Evolutionary conservation across 768 basidiomycete species (phyloP), one percentile per base, ranked within the genome.

Genomic region (Leucocoprinus sp.): DNA sequence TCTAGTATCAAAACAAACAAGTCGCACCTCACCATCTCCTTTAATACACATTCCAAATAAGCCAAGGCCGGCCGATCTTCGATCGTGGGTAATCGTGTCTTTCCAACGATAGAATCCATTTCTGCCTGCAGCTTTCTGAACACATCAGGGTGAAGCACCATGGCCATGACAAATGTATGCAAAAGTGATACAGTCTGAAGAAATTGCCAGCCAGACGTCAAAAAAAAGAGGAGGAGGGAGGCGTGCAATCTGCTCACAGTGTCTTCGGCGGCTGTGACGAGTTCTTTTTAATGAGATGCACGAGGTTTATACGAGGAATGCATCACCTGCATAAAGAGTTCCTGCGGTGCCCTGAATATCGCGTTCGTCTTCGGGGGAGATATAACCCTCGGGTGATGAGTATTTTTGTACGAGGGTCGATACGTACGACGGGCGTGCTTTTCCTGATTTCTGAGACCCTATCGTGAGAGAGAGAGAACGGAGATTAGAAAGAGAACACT

Each of bases 341-440:
- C 70, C 75, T 40, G 75, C 74, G n/a, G 72, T 70, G 34, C 73
- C 74, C 63, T 71, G 74, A 55, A 78, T 76, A 56, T 75, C 70
- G 46, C 70, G 65, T 50, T 75, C 74, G 34, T 72, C 71, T 55
- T 71, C 70, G 17, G 55, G 55, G 37, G 59, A 56, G 40, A 69
- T 52, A 36, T 53, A 57, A 14, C 61, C 65, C 28, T 52, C 54
- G 29, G 61, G 55, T 29, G 59, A 60, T 39, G 64, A 59, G 45
- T 67, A 63, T 21, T 63, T 56, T 51, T 71, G 67, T 36, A 75
- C 57, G 41, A 75, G 62, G 18, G 57, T 61, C 24, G 70, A 70
- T 4, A 70, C 72, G 50, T 74, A 70, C 8, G 69, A 75, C 22
- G 69, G 65, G 34, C 60, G 55, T 26, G 68, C 68, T 37, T 54